Percentiles rank a stretch among this genome's conserved stretches.
Conservation (phyloP, 257 asterid genomes). For the Ocimum tenuiflorum region DNA sequence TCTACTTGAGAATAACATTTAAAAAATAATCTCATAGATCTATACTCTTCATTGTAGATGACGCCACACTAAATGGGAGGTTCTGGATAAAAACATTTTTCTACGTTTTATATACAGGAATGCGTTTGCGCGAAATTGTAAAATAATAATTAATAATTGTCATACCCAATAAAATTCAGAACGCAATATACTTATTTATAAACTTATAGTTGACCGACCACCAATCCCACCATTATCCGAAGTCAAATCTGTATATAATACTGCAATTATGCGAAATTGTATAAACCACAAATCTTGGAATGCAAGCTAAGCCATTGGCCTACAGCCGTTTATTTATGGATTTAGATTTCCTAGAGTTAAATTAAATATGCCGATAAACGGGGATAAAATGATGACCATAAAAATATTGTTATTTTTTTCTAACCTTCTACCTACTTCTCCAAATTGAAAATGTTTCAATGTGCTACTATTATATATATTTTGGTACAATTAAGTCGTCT, state of each 20-base stretch:
- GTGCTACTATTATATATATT: too few relatives aligned
- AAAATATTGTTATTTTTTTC: too few relatives aligned
- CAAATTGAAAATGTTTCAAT: too few relatives aligned
- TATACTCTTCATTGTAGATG: too few relatives aligned
- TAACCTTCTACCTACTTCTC: too few relatives aligned
- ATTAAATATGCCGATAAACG: too few relatives aligned
- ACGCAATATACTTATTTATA: not conserved
- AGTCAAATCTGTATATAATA: not conserved
- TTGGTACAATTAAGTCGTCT: too few relatives aligned
- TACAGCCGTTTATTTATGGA: not conserved
- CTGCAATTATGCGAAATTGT: not conserved
- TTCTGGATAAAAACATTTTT: not conserved
- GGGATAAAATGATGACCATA: too few relatives aligned
- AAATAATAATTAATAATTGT: not conserved
- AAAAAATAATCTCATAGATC: too few relatives aligned
- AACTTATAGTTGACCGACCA: not conserved
- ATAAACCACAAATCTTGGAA: not conserved
- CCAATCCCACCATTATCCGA: not conserved
- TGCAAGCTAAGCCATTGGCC: not conserved
- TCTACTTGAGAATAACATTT: too few relatives aligned
- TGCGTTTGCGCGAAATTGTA: not conserved
- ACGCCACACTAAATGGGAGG: not conserved
- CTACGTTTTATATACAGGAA: not conserved
- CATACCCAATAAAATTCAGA: not conserved
- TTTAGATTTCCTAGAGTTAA: not conserved